Evolutionary conservation across 345 rosid genomes (phyloP), one percentile per base, ranked within the genome.

Genomic region (Toxicodendron radicans): DNA sequence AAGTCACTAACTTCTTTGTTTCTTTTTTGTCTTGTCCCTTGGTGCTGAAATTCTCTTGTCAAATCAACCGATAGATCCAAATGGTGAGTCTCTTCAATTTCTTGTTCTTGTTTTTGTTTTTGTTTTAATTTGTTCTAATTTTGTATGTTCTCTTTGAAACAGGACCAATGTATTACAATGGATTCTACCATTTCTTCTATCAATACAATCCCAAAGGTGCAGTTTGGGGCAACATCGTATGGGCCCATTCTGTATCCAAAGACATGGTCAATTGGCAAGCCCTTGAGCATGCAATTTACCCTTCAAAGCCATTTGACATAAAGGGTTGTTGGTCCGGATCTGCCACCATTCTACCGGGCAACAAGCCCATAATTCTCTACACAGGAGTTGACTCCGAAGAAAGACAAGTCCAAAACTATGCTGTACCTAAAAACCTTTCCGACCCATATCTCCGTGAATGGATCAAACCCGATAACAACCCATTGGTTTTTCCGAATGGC

Each of bases 251-350:
- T 0, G 92, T 95, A 1, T 95, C 99, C 0, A 89, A 65, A 70
- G 98, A 95, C 76, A 76, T 95, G 77, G 76, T 95, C 65, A 93
- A 89, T 46, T 95, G 98, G 99, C 51, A 72, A 62, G 76, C 92
- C 5, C 87, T 95, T 1, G 91, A 89, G 62, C 91, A 85, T 0
- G 98, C 99, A 5, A 64, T 95, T 20, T 80, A 72, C 54, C 94
- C 97, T 0, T 77, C 97, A 1, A 77, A 91, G 75, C 85, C 83
- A 70, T 93, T 90, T 17, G 99, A 95, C 45, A 76, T 82, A 1
- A 79, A 85, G 3, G 99, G 98, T 0, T 85, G 91, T 54, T 95
- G 99, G 99, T 95, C 99, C 0, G 99, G 98, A 3, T 95, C 99
- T 0, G 92, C 93, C 58, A 95, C 98, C 0, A 3, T 95, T 23